phyloP scores from a whole-genome alignment of 441 rosid species.

The Gossypium davidsonii region DNA sequence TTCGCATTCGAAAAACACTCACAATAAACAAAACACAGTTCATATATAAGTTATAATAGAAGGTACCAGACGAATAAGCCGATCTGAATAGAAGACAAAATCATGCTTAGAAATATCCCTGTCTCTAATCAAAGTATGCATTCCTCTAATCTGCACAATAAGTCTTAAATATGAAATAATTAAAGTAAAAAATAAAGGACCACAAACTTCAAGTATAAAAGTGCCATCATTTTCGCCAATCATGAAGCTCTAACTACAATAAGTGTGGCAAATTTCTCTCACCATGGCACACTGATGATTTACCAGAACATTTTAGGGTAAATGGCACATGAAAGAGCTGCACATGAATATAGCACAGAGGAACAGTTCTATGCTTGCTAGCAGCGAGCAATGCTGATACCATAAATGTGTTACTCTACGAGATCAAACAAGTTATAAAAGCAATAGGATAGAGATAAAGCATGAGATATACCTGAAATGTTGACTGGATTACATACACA shows the following conservation, averaged over 20 bases:
- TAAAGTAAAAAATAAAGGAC: not conserved
- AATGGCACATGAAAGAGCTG: not conserved
- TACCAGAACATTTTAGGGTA: not conserved
- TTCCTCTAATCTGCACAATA: conserved; percentile 77
- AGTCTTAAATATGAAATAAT: conserved; percentile 20
- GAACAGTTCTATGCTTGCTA: not conserved
- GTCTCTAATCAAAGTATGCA: conserved; percentile 97
- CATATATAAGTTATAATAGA: not conserved
- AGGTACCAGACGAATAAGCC: conserved; percentile 84
- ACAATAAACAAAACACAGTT: not conserved
- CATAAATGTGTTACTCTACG: not conserved
- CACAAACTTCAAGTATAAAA: not conserved
- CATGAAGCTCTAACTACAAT: not conserved
- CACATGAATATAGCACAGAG: not conserved
- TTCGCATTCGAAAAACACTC: not conserved
- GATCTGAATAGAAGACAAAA: conserved; percentile 91
- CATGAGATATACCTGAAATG: conserved; percentile 68
- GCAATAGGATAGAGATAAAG: not conserved
- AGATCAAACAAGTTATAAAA: not conserved
- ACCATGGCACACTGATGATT: not conserved
- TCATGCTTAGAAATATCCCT: conserved; percentile 84
- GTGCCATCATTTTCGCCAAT: not conserved
- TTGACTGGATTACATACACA: conserved; percentile 74
- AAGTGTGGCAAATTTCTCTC: not conserved
- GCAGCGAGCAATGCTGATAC: not conserved